These are phyloP conservation scores for Thelonectria blattea DNA, from an alignment of 2,329 filamentous ascomycete species.

Conservation along the genomic window DNA sequence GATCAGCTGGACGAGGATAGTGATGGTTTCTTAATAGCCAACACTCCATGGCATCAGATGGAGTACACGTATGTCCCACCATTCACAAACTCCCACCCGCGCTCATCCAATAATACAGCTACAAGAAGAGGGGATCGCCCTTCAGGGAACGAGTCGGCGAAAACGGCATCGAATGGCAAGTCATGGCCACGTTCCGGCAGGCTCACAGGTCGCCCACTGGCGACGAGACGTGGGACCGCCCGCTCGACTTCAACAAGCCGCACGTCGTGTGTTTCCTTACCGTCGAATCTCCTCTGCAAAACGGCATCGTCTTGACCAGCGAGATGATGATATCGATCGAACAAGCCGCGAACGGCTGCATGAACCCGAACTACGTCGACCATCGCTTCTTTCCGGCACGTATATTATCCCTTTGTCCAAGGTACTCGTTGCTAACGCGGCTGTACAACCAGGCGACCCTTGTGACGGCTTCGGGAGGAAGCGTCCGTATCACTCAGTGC, in stretches of 20 bases:
- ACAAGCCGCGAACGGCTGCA: background rate
- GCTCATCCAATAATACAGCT: background rate
- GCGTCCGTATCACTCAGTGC: constrained; percentile 1
- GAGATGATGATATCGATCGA: background rate
- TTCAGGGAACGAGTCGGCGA: background rate
- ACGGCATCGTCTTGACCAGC: background rate
- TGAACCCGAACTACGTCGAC: background rate
- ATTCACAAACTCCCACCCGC: background rate
- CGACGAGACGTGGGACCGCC: background rate
- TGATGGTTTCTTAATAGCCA: background rate
- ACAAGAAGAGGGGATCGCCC: background rate
- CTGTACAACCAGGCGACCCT: background rate
- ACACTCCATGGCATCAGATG: background rate
- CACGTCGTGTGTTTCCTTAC: background rate
- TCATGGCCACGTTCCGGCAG: background rate
- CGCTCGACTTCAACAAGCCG: background rate
- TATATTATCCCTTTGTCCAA: too few relatives aligned
- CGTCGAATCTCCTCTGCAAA: background rate
- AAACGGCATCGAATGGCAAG: background rate
- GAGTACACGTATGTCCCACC: background rate
- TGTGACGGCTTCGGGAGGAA: background rate
- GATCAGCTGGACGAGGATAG: background rate
- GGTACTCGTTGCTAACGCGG: background rate
- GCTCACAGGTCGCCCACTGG: background rate
- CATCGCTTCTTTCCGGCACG: background rate